Evolutionary conservation across 2,329 filamentous ascomycete species (phyloP), one percentile per base, ranked within the genome.

Genomic region (Diaporthe ampelina): DNA sequence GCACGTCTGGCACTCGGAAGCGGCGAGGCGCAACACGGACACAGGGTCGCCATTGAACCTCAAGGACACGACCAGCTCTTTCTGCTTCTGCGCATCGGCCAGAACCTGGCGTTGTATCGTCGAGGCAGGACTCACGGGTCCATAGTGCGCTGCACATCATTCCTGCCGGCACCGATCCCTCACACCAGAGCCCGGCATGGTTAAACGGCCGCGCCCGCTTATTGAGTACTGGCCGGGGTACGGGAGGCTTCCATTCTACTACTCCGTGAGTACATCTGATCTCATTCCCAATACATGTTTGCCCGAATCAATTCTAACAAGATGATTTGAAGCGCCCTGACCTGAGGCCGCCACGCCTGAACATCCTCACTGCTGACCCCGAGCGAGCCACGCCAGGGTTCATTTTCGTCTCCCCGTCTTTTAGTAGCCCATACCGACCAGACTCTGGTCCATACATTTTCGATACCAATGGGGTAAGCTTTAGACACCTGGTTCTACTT

Each of bases 371-470:
- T 35, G 7, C 48, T 43, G 65, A 70, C 52, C 32, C 32, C 6
- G 57, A 70, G 54, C 56, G 63, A 13, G 72, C 72, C 11, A 70
- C 72, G 2, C 57, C 72, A 10, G 72, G 72, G 32, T 71, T 58
- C 13, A 59, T 74, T 2, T 71, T 74, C 61, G 58, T 54, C 21
- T 45, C 72, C 2, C 72, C 72, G 1, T 59, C 56, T 5, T 74
- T 74, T 29, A 52, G 32, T 13, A 69, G 72, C 4, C 19, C 35
- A 6, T 74, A 74, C 24, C 57, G 67, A 21, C 72, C 72, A 17
- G 72, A 74, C 72, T 74, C 72, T 24, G 72, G 72, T 1, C 72
- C 72, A 4, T 74, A 74, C 29, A 71, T 74, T 0, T 74, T 74
- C 52, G 72, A 74, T 37, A 74, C 67, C 45, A 70, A 71, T 37